These are phyloP conservation scores for Serendipita sp. DNA, from an alignment of 1,284 basidiomycete species.

Conservation along the genomic window DNA sequence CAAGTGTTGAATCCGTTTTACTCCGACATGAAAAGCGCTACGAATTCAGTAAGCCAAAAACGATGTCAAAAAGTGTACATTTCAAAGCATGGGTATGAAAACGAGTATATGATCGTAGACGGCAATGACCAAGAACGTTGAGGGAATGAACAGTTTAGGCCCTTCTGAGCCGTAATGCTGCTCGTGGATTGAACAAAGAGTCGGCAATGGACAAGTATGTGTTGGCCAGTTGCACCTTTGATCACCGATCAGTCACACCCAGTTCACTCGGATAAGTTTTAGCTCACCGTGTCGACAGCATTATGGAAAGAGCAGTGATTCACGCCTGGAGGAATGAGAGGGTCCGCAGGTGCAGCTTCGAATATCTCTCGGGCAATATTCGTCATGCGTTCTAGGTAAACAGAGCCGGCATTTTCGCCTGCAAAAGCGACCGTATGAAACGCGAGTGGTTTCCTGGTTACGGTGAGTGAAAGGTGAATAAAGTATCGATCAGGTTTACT, in stretches of 20 bases:
- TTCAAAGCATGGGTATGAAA: too few species aligned
- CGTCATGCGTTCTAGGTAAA: conserved; percentile 35
- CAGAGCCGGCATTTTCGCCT: conserved; percentile 18
- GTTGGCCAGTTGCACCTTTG: conserved; percentile 4
- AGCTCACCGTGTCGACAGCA: conserved; percentile 1
- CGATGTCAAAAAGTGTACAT: too few species aligned
- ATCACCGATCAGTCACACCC: background rate
- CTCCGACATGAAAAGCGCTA: too few species aligned
- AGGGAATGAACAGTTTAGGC: too few species aligned
- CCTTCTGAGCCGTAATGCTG: background rate
- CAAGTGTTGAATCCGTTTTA: too few species aligned
- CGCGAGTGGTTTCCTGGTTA: conserved; percentile 36
- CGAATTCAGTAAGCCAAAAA: too few species aligned
- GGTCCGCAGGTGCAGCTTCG: conserved; percentile 31
- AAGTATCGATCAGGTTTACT: conserved; percentile 11
- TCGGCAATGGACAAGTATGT: conserved; percentile 5
- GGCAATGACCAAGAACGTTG: too few species aligned
- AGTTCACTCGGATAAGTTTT: background rate
- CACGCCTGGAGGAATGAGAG: conserved; percentile 21
- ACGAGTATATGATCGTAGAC: too few species aligned
- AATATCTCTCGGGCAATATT: conserved; percentile 38
- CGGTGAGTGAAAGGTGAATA: background rate
- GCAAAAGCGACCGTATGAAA: conserved; percentile 50
- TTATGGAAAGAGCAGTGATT: background rate
- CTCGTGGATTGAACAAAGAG: background rate